phyloP scores from a whole-genome alignment of 2,329 filamentous ascomycete species.

The Passalora sequoiae region DNA sequence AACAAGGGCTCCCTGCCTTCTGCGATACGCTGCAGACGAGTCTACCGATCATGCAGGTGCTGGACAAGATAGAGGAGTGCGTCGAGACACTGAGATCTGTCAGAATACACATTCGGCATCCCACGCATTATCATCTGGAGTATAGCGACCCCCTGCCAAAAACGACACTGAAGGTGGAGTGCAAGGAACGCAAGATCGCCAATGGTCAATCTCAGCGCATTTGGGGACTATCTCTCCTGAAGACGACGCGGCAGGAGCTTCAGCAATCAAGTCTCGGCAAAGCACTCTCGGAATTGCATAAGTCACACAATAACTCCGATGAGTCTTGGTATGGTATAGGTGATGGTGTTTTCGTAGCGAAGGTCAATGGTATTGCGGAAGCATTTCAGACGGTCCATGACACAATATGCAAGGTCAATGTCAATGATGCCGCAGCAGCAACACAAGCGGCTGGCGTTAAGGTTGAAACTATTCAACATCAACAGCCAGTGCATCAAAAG shows the following conservation, averaged over 20 bases:
- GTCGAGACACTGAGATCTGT: conserved; percentile 11
- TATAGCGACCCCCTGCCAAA: conserved; percentile 38
- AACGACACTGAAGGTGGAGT: conserved; percentile 36
- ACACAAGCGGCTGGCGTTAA: conserved; percentile 7
- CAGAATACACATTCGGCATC: conserved; percentile 32
- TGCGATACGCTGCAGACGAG: conserved; percentile 36
- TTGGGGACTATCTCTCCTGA: background rate
- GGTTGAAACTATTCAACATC: conserved; percentile 3
- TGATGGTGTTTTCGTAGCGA: conserved; percentile 34
- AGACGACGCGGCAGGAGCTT: conserved; percentile 1
- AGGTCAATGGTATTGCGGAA: conserved; percentile 32
- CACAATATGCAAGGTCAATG: conserved; percentile 32
- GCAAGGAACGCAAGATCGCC: conserved; percentile 22
- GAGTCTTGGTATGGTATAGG: conserved; percentile 37
- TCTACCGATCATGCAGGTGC: conserved; percentile 58
- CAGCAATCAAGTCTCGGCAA: background rate
- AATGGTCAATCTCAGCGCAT: conserved; percentile 4
- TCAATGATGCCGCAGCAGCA: background rate
- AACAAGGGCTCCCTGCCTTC: conserved; percentile 1
- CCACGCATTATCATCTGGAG: conserved; percentile 36
- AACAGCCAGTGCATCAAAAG: conserved; percentile 9
- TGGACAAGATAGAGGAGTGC: conserved; percentile 54
- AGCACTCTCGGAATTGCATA: conserved; percentile 4
- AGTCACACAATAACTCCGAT: conserved; percentile 16
- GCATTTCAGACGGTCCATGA: conserved; percentile 35